These are phyloP conservation scores for Fusarium graminum DNA, from an alignment of 2,329 filamentous ascomycete species.

Conservation along the genomic window DNA sequence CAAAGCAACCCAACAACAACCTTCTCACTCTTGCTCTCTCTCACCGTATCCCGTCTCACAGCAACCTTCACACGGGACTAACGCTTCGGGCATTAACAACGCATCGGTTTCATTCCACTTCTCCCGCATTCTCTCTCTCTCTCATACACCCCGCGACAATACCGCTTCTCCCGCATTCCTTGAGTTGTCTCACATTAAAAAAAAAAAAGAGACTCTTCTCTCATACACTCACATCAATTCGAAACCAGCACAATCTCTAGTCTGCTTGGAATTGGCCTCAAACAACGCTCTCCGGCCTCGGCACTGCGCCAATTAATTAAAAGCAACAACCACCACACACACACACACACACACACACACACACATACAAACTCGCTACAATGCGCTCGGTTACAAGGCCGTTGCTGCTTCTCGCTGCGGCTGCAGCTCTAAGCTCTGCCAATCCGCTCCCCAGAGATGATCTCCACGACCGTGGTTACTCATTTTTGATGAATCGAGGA, in stretches of 20 bases:
- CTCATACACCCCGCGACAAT: constrained; percentile 19
- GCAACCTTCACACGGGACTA: constrained; percentile 24
- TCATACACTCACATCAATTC: constrained; percentile 22
- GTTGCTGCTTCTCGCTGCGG: constrained; percentile 57
- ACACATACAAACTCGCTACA: constrained; percentile 19
- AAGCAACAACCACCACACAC: constrained; percentile 8
- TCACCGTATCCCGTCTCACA: constrained; percentile 13
- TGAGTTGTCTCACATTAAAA: constrained; percentile 34
- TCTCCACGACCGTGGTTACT: constrained; percentile 62
- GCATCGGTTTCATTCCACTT: constrained; percentile 15
- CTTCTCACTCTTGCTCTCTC: constrained; percentile 6
- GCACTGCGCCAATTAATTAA: constrained; percentile 13
- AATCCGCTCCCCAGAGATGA: constrained; percentile 65
- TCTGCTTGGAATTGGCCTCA: constrained; percentile 33
- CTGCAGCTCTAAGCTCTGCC: constrained; percentile 54
- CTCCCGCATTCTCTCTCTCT: constrained; percentile 23
- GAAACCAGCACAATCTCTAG: constrained; percentile 15
- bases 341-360: constrained; percentile 23
- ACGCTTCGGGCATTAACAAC: constrained; percentile 39
- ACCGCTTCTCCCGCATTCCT: constrained; percentile 35
- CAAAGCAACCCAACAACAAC: constrained; percentile 4
- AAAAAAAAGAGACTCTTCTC: constrained; percentile 8
- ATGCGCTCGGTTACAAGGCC: constrained; percentile 48
- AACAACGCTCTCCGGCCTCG: constrained; percentile 19
- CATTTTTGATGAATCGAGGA: constrained; percentile 63